These are phyloP conservation scores for Penicillium paxilli DNA, from an alignment of 495 filamentous ascomycete genomes.

Conservation along the genomic window DNA sequence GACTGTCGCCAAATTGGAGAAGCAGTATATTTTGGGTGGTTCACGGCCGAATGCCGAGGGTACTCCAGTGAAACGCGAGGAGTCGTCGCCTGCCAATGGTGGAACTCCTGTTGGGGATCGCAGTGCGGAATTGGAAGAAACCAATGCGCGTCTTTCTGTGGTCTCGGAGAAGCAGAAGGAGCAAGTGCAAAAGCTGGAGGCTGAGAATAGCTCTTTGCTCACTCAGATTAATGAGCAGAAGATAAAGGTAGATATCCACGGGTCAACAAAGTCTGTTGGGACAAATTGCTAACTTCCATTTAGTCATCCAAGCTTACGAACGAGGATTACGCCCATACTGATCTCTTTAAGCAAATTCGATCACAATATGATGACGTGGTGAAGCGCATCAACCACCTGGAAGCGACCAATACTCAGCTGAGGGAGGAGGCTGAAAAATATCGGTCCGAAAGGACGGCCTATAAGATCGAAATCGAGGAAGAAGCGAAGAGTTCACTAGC, in stretches of 20 bases:
- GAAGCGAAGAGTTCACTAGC: constrained; percentile 68
- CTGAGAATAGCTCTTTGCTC: constrained; percentile 76
- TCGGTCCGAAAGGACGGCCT: constrained; percentile 80
- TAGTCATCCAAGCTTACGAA: constrained; percentile 72
- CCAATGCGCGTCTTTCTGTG: constrained; percentile 71
- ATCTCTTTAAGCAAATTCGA: constrained; percentile 89
- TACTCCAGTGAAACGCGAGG: constrained; percentile 57
- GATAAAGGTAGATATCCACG: constrained; percentile 44
- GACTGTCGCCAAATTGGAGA: constrained; percentile 90
- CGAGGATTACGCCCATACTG: constrained; percentile 89
- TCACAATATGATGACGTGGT: constrained; percentile 89
- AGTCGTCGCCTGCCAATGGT: constrained; percentile 53
- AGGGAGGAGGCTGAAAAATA: constrained; percentile 82
- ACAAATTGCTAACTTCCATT: constrained; percentile 4
- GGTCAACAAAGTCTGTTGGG: constrained; percentile 4
- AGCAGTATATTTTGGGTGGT: constrained; percentile 73
- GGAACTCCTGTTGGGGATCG: constrained; percentile 52
- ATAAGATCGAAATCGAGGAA: constrained; percentile 72
- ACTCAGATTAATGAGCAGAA: constrained; percentile 73
- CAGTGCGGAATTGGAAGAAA: constrained; percentile 62
- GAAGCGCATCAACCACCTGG: constrained; percentile 84
- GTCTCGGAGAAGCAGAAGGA: constrained; percentile 79
- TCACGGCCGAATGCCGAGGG: constrained; percentile 48
- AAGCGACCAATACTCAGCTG: constrained; percentile 82
- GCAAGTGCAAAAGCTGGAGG: constrained; percentile 74